These are phyloP conservation scores for Ceratocystiopsis sp. DNA, from an alignment of 2,329 filamentous ascomycete species.

Conservation along the genomic window DNA sequence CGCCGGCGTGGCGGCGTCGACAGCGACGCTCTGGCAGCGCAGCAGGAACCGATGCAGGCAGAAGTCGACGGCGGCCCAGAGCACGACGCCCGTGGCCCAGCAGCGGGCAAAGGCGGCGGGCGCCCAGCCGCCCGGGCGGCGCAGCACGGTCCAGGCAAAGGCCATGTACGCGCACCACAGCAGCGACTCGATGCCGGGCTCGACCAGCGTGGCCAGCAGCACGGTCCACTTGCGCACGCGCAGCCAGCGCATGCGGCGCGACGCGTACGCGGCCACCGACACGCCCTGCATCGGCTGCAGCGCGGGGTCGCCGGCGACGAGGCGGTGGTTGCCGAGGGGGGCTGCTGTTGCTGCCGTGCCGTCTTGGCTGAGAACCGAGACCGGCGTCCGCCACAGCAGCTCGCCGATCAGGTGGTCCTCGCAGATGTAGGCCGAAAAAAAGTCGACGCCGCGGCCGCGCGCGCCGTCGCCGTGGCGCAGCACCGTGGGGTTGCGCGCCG, in stretches of 20 bases:
- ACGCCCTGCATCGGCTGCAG: conserved; percentile 81
- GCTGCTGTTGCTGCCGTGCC: conserved; percentile 9
- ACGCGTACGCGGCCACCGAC: conserved; percentile 59
- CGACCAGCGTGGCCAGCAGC: conserved; percentile 70
- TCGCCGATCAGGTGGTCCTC: conserved; percentile 96
- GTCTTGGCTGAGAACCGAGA: conserved; percentile 16
- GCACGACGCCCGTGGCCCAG: conserved; percentile 47
- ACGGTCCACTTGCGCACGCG: conserved; percentile 92
- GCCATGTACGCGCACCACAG: conserved; percentile 68
- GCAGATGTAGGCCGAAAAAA: conserved; percentile 91
- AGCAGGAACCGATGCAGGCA: conserved; percentile 59
- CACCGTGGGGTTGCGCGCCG: conserved; percentile 24
- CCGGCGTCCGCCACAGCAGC: conserved; percentile 58
- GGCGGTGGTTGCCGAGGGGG: conserved; percentile 59
- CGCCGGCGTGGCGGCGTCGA: conserved; percentile 48
- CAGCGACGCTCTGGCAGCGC: conserved; percentile 49
- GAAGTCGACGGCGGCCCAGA: conserved; percentile 66
- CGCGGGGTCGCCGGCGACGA: conserved; percentile 72
- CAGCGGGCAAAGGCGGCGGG: conserved; percentile 18
- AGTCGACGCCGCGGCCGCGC: conserved; percentile 58
- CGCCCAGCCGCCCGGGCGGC: conserved; percentile 26
- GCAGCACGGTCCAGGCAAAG: conserved; percentile 59
- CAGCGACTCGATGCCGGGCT: conserved; percentile 81
- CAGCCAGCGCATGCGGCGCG: conserved; percentile 74
- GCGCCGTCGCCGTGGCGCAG: conserved; percentile 20